Percentiles rank a stretch among this genome's conserved stretches.
These are phyloP conservation scores for Cladosporium velox DNA, from an alignment of 2,329 filamentous ascomycete species.

Conservation along the genomic window DNA sequence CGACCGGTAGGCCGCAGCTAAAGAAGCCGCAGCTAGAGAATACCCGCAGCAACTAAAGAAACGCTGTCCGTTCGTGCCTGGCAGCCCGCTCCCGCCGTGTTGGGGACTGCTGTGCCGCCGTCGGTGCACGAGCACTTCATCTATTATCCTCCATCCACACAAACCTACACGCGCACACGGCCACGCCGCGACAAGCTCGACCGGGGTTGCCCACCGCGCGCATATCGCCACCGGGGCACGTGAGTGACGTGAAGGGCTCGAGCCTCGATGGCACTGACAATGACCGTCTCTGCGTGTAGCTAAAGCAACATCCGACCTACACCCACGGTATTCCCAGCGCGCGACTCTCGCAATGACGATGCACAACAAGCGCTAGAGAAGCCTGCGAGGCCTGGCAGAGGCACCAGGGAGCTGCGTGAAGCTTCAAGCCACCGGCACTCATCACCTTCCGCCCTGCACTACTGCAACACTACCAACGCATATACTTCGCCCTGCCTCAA, in stretches of 20 bases:
- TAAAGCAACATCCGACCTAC: neutral
- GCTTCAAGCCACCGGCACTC: conserved; percentile 16
- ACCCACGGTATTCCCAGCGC: neutral
- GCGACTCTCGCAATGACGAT: neutral
- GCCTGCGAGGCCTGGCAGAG: neutral
- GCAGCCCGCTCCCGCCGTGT: neutral
- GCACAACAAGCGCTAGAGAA: neutral
- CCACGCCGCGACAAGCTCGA: neutral
- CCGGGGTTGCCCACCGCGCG: neutral
- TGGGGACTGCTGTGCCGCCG: conserved; percentile 9
- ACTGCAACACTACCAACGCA: neutral
- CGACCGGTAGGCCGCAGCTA: neutral
- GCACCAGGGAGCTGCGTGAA: neutral
- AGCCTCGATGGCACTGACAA: neutral
- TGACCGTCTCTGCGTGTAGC: neutral
- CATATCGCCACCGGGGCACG: neutral
- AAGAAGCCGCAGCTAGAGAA: neutral
- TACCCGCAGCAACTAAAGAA: neutral
- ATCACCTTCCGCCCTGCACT: neutral
- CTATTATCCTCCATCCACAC: conserved; percentile 4
- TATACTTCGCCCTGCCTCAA: conserved; percentile 6
- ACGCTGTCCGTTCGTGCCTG: conserved; percentile 1
- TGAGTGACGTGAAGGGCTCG: neutral
- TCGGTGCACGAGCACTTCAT: conserved; percentile 8
- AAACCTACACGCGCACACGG: conserved; percentile 1